phyloP scores from a whole-genome alignment of 176 grass and related monocot genomes.

The Guadua angustifolia region DNA sequence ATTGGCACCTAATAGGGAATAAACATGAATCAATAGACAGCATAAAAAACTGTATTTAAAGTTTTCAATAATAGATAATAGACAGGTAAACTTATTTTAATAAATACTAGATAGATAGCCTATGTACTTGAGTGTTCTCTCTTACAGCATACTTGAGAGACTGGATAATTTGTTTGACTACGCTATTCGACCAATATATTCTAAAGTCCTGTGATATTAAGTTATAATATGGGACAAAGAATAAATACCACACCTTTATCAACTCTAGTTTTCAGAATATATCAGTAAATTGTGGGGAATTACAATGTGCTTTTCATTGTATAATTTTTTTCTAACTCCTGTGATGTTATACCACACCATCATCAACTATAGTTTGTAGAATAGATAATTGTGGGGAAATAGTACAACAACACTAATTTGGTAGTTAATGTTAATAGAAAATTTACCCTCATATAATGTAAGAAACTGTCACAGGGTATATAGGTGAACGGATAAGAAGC shows the following conservation, averaged over 20 bases:
- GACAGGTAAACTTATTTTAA: neutral
- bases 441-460: neutral
- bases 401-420: neutral
- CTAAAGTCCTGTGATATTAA: neutral
- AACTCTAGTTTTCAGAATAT: slow-evolving; percentile 1
- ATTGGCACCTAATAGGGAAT: slow-evolving; percentile 52
- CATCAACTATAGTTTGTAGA: neutral
- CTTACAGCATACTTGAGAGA: neutral
- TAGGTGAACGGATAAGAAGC: neutral
- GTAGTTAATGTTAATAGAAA: slow-evolving; percentile 18
- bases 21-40: neutral
- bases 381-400: neutral
- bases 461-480: neutral
- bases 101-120: neutral
- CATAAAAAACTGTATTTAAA: slow-evolving; percentile 4
- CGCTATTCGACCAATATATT: neutral
- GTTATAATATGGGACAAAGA: neutral
- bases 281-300: neutral
- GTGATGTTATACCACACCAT: neutral
- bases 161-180: neutral
- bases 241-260: neutral
- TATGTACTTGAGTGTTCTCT: neutral
- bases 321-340: neutral
- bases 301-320: neutral
- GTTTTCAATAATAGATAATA: neutral